A percentile compares a stretch with the other conserved stretches of the same genome.
Conservation (phyloP, 163 green algal genomes). For the Coccomyxa subellipsoidea region DNA sequence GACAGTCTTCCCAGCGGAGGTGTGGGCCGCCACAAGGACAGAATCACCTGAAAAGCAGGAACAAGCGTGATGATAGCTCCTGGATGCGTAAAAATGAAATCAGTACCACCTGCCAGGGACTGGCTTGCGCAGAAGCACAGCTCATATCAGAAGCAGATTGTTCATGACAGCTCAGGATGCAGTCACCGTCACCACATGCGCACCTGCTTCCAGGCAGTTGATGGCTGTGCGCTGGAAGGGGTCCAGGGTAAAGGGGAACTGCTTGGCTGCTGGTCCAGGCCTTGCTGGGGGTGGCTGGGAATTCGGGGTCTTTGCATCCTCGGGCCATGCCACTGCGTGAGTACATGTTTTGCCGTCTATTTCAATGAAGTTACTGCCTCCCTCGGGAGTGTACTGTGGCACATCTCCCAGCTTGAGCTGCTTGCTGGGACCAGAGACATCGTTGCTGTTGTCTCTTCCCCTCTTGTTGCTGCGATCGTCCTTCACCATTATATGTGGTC, state of each 20-base stretch:
- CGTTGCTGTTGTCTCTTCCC: neutral
- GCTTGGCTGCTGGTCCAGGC: conserved; percentile 48
- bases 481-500: too few species aligned
- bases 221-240: conserved; percentile 91
- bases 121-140: too few species aligned
- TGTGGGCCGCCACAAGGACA: conserved; percentile 94
- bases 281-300: neutral
- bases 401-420: neutral
- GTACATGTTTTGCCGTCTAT: conserved; percentile 71
- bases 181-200: too few species aligned
- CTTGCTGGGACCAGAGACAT: neutral
- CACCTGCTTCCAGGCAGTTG: conserved; percentile 75
- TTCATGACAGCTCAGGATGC: too few species aligned
- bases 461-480: neutral
- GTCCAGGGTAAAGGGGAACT: conserved; percentile 93
- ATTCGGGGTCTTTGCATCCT: neutral
- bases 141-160: too few species aligned
- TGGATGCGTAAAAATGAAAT: too few species aligned
- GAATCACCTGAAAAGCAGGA: conserved; percentile 34
- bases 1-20: conserved; percentile 95
- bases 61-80: neutral
- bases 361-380: conserved; percentile 35
- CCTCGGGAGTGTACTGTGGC: neutral
- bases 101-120: too few species aligned
- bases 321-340: conserved; percentile 80